Percentiles rank a stretch among this genome's conserved stretches.
Evolutionary conservation across 495 filamentous ascomycete species (phyloP).

Genomic region (Penicillium chermesinum): DNA sequence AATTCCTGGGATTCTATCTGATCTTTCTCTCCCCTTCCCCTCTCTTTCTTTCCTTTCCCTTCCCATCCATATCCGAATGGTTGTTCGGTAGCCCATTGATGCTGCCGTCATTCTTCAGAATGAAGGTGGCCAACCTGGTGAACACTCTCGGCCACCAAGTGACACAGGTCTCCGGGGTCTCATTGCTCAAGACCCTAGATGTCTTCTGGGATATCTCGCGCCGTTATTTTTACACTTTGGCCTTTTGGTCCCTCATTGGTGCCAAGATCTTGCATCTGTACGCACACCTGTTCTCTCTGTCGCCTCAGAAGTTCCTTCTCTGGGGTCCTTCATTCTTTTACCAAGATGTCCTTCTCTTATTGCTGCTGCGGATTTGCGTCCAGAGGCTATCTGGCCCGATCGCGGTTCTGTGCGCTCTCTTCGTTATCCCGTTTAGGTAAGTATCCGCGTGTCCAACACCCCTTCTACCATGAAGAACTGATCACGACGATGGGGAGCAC

Average conservation of each 20-base stretch:
- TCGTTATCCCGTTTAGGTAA: constrained; percentile 35
- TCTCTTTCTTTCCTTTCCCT: background rate
- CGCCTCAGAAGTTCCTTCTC: constrained; percentile 22
- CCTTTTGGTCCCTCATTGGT: constrained; percentile 27
- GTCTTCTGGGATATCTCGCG: constrained; percentile 30
- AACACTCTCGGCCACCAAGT: constrained; percentile 8
- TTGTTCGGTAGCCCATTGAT: constrained; percentile 6
- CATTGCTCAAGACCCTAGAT: constrained; percentile 20
- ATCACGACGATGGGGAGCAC: background rate
- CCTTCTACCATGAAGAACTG: background rate
- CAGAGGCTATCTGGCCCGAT: constrained; percentile 23
- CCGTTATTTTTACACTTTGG: constrained; percentile 35
- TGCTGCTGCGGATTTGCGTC: constrained; percentile 26
- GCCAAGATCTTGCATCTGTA: constrained; percentile 36
- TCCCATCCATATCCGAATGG: background rate
- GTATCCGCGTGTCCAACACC: constrained; percentile 9
- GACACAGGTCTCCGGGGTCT: constrained; percentile 15
- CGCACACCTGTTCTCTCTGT: constrained; percentile 33
- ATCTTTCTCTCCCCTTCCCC: background rate
- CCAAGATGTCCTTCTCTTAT: constrained; percentile 34
- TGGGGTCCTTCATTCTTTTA: constrained; percentile 38
- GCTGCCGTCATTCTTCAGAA: constrained; percentile 12
- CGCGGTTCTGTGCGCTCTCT: constrained; percentile 14
- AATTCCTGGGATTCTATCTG: background rate
- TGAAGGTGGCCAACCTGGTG: constrained; percentile 15